These are phyloP conservation scores for Pilaira anomala DNA, from an alignment of 192 early-diverging fungal genomes.

Conservation along the genomic window DNA sequence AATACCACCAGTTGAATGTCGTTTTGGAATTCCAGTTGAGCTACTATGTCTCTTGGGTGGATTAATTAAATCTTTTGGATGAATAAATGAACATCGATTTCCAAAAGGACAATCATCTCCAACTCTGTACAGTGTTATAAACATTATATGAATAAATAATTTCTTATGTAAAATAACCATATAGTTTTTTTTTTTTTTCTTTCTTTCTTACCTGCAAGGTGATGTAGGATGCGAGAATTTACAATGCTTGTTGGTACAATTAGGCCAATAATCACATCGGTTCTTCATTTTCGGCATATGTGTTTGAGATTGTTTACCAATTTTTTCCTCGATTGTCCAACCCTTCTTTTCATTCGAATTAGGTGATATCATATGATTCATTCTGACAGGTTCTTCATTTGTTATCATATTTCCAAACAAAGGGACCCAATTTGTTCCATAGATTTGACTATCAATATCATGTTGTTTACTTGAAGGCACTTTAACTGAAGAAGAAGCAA, in stretches of 20 bases:
- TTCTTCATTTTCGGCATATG: conserved; percentile 12
- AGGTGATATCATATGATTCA: no score
- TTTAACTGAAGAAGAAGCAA: no score
- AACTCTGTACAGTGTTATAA: not conserved
- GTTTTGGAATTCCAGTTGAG: no score
- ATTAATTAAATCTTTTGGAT: not conserved
- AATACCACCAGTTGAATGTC: no score
- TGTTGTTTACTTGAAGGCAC: not conserved
- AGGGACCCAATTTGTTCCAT: no score
- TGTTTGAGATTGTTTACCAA: conserved; percentile 4
- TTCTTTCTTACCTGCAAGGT: conserved; percentile 49
- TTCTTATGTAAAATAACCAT: not conserved
- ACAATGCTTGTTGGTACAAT: conserved; percentile 55
- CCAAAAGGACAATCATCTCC: not conserved
- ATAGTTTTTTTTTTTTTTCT: no score
- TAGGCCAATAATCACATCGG: conserved; percentile 48
- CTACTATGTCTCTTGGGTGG: not conserved
- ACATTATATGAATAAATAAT: no score
- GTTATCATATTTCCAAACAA: no score
- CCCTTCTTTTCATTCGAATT: conserved; percentile 1
- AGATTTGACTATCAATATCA: no score
- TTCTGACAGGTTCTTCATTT: no score
- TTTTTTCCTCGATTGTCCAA: conserved; percentile 5
- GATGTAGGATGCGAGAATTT: conserved; percentile 44
- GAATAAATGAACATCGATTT: not conserved